phyloP scores from a whole-genome alignment of 2,329 filamentous ascomycete genomes.

The Beauveria sp. region DNA sequence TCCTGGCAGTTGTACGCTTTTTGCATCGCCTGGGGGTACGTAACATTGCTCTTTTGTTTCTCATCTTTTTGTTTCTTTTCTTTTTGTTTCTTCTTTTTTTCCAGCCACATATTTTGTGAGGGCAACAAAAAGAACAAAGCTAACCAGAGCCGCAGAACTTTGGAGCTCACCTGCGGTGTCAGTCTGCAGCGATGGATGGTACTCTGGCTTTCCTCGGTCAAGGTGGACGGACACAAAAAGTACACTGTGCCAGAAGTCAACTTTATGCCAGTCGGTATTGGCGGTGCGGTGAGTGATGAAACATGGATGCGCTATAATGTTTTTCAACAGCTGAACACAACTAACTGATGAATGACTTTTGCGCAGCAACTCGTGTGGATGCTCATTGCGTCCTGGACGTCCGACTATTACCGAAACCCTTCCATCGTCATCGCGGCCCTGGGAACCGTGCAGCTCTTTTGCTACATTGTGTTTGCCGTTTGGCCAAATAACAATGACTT shows the following conservation, averaged over 20 bases:
- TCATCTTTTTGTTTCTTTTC: no score
- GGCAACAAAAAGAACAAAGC: not conserved
- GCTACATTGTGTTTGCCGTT: constrained; percentile 6
- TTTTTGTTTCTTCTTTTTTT: no score
- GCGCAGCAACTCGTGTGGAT: constrained; percentile 7
- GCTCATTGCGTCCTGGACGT: not conserved
- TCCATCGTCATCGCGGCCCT: not conserved
- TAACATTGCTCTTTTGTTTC: not conserved
- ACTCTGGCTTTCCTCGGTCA: constrained; percentile 2
- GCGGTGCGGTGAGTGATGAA: not conserved
- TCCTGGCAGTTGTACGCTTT: not conserved
- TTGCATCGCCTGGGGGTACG: not conserved
- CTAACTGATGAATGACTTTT: not conserved
- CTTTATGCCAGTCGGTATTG: not conserved
- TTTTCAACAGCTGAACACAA: no score
- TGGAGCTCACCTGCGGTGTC: constrained; percentile 8
- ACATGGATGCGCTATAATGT: not conserved
- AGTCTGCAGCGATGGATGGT: constrained; percentile 8
- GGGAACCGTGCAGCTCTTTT: constrained; percentile 3
- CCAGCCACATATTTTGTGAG: no score
- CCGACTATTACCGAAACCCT: constrained; percentile 3
- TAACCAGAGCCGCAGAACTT: not conserved
- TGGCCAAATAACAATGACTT: not conserved
- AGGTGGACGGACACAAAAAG: not conserved
- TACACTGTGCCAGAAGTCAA: not conserved